These are phyloP conservation scores for Carex pumila DNA, from an alignment of 176 grass and related monocot genomes.

Conservation along the genomic window DNA sequence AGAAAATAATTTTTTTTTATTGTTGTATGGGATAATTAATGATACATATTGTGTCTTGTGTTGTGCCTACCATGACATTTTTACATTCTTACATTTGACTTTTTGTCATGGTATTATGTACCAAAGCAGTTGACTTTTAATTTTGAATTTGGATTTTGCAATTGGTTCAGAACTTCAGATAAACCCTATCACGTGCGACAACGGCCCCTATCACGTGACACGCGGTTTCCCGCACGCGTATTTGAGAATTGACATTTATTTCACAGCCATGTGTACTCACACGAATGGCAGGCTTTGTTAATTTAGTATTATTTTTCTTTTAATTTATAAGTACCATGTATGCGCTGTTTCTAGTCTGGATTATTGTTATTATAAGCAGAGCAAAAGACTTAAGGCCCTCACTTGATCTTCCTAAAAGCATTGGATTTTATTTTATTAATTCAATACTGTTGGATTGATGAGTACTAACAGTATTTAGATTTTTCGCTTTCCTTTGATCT, in stretches of 20 bases:
- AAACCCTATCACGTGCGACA: not conserved
- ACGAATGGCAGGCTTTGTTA: not conserved
- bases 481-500: no score
- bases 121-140: not conserved
- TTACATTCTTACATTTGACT: no score
- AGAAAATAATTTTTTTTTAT: no score
- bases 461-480: no score
- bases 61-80: no score
- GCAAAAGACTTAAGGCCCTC: not conserved
- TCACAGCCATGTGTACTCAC: not conserved
- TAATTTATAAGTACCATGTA: not conserved
- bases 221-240: not conserved
- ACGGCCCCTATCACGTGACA: not conserved
- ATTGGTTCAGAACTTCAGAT: not conserved
- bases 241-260: not conserved
- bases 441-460: not conserved
- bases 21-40: no score
- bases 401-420: not conserved
- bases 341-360: not conserved
- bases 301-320: not conserved
- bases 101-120: no score
- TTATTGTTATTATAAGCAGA: not conserved
- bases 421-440: not conserved
- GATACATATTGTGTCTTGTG: no score
- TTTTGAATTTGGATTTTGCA: not conserved